Evolutionary conservation across 106 monocot species (phyloP).

Genomic region (Gastrodia elata): DNA sequence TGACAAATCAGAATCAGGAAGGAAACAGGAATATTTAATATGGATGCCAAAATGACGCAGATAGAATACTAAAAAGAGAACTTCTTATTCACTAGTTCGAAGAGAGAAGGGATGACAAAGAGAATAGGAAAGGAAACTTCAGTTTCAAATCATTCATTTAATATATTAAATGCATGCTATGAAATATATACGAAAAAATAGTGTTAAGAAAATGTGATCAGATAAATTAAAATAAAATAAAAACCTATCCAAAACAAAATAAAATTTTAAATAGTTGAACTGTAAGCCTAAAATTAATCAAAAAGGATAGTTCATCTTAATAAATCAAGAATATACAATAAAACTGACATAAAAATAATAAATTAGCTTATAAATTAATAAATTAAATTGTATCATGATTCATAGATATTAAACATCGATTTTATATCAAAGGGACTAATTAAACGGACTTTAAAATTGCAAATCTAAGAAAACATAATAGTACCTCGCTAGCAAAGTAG

Average conservation of each 20-base stretch:
- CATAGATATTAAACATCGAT: neutral
- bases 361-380: neutral
- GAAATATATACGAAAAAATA: no score
- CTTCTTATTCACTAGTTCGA: no score
- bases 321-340: neutral
- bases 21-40: no score
- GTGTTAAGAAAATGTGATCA: no score
- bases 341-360: neutral
- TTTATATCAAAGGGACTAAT: neutral
- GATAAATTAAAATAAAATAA: neutral
- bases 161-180: no score
- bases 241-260: neutral
- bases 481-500: slow-evolving; percentile 38
- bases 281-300: neutral
- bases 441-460: neutral
- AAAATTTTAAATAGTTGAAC: neutral
- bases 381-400: neutral
- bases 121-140: no score
- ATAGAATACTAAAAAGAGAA: no score
- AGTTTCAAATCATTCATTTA: no score
- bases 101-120: no score
- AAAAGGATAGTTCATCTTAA: neutral
- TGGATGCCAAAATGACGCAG: no score
- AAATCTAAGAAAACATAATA: slow-evolving; percentile 6
- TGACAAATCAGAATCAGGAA: no score